phyloP scores from a whole-genome alignment of 768 basidiomycete genomes.

The Phanerochaete sordida region DNA sequence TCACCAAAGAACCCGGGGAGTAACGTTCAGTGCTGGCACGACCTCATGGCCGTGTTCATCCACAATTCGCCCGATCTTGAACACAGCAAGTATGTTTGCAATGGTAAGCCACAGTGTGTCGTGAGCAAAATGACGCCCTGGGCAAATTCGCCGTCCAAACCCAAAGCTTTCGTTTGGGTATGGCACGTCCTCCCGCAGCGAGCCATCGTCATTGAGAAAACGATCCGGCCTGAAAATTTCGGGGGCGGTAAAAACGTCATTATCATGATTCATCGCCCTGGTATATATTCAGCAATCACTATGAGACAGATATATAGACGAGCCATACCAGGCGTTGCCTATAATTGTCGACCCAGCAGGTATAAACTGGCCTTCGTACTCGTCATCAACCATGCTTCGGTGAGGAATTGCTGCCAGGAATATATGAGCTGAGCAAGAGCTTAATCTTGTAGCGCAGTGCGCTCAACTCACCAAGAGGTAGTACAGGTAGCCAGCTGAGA shows the following conservation, averaged over 20 bases:
- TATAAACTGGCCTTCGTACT: not conserved
- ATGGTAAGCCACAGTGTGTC: conserved; percentile 8
- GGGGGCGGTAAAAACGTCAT: conserved; percentile 45
- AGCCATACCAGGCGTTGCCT: not conserved
- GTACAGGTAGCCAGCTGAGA: conserved; percentile 20
- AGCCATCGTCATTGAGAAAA: conserved; percentile 21
- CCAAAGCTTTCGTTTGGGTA: conserved; percentile 5
- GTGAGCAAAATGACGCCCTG: not conserved
- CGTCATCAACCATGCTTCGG: not conserved
- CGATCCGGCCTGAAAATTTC: conserved; percentile 47
- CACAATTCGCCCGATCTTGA: conserved; percentile 2
- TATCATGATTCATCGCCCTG: conserved; percentile 37
- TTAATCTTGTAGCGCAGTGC: too few relatives aligned
- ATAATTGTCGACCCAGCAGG: not conserved
- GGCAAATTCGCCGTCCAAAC: conserved; percentile 2
- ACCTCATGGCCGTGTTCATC: not conserved
- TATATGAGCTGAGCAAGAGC: not conserved
- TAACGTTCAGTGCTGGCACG: not conserved
- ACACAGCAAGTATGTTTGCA: conserved; percentile 9
- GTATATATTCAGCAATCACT: not conserved
- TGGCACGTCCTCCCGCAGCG: conserved; percentile 3
- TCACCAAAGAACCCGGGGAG: not conserved
- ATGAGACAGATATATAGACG: not conserved
- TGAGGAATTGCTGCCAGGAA: not conserved
- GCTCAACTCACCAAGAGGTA: conserved; percentile 4